Conservation (phyloP, 768 basidiomycete species). For the Suillus alpinus region DNA sequence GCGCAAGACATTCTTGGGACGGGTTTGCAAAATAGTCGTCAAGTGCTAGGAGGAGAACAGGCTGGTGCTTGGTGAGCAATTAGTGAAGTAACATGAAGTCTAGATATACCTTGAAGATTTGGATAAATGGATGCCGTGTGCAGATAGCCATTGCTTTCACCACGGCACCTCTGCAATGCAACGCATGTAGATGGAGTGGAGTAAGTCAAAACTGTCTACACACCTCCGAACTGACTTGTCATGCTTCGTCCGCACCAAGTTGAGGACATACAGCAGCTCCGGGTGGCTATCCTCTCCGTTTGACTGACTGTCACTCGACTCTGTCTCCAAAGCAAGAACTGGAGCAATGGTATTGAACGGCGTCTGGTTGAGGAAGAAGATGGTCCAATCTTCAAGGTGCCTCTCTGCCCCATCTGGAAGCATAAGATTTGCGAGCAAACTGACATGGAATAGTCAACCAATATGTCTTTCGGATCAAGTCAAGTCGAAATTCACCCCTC, state of each 20-base stretch:
- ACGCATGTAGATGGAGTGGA: not conserved
- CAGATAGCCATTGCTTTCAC: conserved; percentile 95
- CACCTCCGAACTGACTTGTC: conserved; percentile 81
- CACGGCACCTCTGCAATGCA: conserved; percentile 70
- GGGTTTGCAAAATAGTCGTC: conserved; percentile 93
- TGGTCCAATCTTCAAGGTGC: conserved; percentile 95
- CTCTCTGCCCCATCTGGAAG: conserved; percentile 97
- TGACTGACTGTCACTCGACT: conserved; percentile 27
- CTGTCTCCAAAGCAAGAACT: conserved; percentile 68
- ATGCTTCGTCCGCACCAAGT: conserved; percentile 88
- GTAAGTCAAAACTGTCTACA: conserved; percentile 18
- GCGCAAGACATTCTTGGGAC: conserved; percentile 84
- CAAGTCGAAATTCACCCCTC: conserved; percentile 64
- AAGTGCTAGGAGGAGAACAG: conserved; percentile 87
- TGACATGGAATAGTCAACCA: conserved; percentile 29
- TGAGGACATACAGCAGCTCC: conserved; percentile 82
- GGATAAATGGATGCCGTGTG: conserved; percentile 90
- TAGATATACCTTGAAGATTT: conserved; percentile 82
- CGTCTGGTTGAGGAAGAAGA: conserved; percentile 97
- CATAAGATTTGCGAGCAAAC: conserved; percentile 95
- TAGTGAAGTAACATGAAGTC: conserved; percentile 8
- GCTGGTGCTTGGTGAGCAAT: conserved; percentile 45
- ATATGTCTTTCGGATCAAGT: not conserved
- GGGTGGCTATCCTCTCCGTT: conserved; percentile 25
- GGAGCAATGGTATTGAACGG: conserved; percentile 84